Evolutionary conservation across 1,139 yeast genomes (phyloP), one percentile per base, ranked within the genome.

Genomic region (Diutina sp.): DNA sequence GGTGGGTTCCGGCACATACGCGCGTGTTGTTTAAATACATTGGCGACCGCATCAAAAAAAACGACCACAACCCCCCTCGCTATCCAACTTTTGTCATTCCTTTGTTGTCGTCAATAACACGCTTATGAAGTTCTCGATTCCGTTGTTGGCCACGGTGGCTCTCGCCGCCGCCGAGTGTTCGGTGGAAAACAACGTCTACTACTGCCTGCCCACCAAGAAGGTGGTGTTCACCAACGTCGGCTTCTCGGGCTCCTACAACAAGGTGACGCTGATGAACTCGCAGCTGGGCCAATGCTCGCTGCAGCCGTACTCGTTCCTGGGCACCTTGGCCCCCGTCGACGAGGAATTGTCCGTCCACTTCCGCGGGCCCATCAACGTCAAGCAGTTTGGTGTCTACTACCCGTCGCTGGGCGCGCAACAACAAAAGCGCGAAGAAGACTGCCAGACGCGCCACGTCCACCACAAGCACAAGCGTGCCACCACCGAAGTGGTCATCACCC

Each of bases 301-400:
- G 80, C 57, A 65, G 72, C 25, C 64, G 80, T 16, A 72, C 72
- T 21, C 61, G 79, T 9, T 87, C 72, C 78, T 87, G 16, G 98
- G 98, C 55, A 60, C 82, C 32, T 74, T 89, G 66, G 74, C 96
- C 55, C 98, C 98, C 44, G 74, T 91, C 60, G 83, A 90, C 71
- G 96, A 90, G 72, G 97, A 90, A 69, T 74, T 91, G 56, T 85
- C 96, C 18, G 88, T 93, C 58, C 98, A 91, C 71, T 89, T 91
- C 77, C 84, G 98, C 72, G 99, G 98, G 58, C 99, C 98, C 44
- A 70, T 93, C 62, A 77, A 80, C 59, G 79, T 91, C 67, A 73
- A 77, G 65, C 87, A 88, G 71, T 90, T 93, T 67, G 97, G 90
- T 63, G 87, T 77, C 61, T 86, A 84, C 70, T 69, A 67, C 18